Conservation (phyloP, 2,329 filamentous ascomycete species). For the Trichophyton verrucosum region DNA sequence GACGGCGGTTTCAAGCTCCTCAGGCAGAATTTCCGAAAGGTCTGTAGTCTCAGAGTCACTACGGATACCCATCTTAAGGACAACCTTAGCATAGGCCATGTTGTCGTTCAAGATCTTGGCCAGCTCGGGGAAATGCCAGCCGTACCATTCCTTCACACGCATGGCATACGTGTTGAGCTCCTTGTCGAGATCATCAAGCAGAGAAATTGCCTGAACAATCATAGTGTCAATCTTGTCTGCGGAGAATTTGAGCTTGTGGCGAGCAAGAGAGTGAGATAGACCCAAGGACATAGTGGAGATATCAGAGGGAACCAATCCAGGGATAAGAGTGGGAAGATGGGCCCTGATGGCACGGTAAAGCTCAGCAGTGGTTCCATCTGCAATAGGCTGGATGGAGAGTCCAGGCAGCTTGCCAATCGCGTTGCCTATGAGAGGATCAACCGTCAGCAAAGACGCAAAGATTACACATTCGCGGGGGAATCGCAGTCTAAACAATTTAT, state of each 20-base stretch:
- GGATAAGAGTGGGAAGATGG: conserved; percentile 79
- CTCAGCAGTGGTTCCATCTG: conserved; percentile 70
- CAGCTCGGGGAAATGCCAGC: conserved; percentile 98
- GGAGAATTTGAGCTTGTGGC: conserved; percentile 97
- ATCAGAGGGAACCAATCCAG: conserved; percentile 71
- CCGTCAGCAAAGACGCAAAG: background rate
- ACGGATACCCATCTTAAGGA: conserved; percentile 80
- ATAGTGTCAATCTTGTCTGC: conserved; percentile 98
- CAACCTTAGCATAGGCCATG: conserved; percentile 78
- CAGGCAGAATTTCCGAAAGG: conserved; percentile 79
- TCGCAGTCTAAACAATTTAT: background rate
- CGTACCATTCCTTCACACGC: conserved; percentile 99
- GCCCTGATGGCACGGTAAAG: conserved; percentile 90
- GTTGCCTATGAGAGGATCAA: conserved; percentile 40
- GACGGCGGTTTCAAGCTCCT: conserved; percentile 83
- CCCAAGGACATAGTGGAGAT: conserved; percentile 90
- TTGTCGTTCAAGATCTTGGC: conserved; percentile 97
- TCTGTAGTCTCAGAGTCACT: conserved; percentile 64
- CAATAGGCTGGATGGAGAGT: conserved; percentile 71
- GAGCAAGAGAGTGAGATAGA: conserved; percentile 90
- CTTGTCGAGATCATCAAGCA: conserved; percentile 94
- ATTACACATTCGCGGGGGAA: background rate
- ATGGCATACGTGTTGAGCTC: conserved; percentile 98
- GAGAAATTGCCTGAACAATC: conserved; percentile 93
- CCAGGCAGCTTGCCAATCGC: conserved; percentile 86